Percentiles rank a stretch among this genome's conserved stretches.
Evolutionary conservation across 2,329 filamentous ascomycete genomes (phyloP).

Genomic region (Phaeosphaeriaceae sp.): DNA sequence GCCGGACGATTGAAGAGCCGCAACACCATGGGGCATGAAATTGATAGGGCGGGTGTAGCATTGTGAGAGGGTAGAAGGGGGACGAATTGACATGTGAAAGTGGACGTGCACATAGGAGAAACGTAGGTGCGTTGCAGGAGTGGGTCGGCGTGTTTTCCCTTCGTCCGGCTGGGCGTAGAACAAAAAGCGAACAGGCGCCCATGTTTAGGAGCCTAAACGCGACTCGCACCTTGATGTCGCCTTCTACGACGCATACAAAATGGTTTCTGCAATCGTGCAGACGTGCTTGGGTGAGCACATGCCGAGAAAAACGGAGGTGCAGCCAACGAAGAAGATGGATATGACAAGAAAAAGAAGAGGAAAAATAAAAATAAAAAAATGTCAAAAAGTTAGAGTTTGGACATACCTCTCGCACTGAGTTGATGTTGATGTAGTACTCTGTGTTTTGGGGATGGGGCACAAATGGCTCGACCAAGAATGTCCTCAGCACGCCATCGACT

Average conservation of each 20-base stretch:
- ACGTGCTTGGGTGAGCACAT: slow-evolving; percentile 1
- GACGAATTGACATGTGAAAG: slow-evolving; percentile 44
- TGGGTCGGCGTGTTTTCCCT: slow-evolving; percentile 49
- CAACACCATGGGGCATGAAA: slow-evolving; percentile 37
- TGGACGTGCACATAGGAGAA: slow-evolving; percentile 37
- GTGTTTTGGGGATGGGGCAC: slow-evolving; percentile 94
- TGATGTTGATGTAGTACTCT: slow-evolving; percentile 99
- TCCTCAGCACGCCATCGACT: slow-evolving; percentile 83
- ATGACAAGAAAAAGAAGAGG: slow-evolving; percentile 6
- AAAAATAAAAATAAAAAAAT: slow-evolving; percentile 15
- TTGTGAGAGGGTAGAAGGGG: slow-evolving; percentile 18
- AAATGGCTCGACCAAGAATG: slow-evolving; percentile 98
- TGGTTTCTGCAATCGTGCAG: slow-evolving; percentile 13
- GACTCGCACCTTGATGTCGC: slow-evolving; percentile 22
- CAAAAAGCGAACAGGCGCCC: slow-evolving; percentile 42
- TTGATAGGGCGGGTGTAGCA: slow-evolving; percentile 19
- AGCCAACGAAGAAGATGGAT: not conserved
- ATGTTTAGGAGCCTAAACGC: slow-evolving; percentile 21
- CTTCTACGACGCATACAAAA: slow-evolving; percentile 10
- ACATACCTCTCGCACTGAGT: slow-evolving; percentile 98
- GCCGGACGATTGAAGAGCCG: slow-evolving; percentile 33
- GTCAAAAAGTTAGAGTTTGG: slow-evolving; percentile 24
- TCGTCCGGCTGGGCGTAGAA: slow-evolving; percentile 47
- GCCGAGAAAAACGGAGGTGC: not conserved
- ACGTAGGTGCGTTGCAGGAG: slow-evolving; percentile 42